These are phyloP conservation scores for Phialemonium atrogriseum DNA, from an alignment of 2,329 filamentous ascomycete species.

Conservation along the genomic window DNA sequence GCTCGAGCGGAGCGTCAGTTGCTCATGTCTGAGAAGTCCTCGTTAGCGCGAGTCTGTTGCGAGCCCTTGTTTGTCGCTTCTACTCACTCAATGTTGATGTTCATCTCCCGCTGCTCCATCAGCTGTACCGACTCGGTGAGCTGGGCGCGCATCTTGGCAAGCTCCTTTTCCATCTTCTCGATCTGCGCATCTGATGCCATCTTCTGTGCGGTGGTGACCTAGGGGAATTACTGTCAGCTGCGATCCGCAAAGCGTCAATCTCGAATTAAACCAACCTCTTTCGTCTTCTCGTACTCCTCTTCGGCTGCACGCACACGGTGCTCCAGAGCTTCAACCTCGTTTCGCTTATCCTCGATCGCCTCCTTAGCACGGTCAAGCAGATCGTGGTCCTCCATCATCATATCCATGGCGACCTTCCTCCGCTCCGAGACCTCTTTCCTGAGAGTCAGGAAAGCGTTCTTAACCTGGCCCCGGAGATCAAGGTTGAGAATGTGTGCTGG, in stretches of 20 bases:
- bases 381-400: constrained; percentile 91
- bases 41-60: constrained; percentile 4
- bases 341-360: constrained; percentile 89
- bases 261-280: too few relatives aligned
- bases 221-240: not conserved
- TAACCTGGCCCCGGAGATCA: constrained; percentile 76
- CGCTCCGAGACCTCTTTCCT: constrained; percentile 91
- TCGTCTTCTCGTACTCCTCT: constrained; percentile 89
- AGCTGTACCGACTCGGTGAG: constrained; percentile 81
- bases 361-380: constrained; percentile 91
- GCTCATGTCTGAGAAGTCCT: constrained; percentile 69
- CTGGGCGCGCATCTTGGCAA: constrained; percentile 83
- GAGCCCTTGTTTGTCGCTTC: too few relatives aligned
- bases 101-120: constrained; percentile 93
- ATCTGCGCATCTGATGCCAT: constrained; percentile 87
- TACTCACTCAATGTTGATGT: constrained; percentile 84
- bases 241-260: not conserved
- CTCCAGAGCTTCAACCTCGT: constrained; percentile 84
- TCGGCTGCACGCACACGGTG: constrained; percentile 82
- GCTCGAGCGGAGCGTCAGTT: constrained; percentile 76
- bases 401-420: constrained; percentile 71
- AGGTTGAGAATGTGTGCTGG: constrained; percentile 82
- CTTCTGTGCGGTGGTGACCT: constrained; percentile 72
- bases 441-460: constrained; percentile 67
- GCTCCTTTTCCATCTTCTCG: constrained; percentile 96